A percentile compares a stretch with the other conserved stretches of the same genome.
phyloP scores from a whole-genome alignment of 2,329 filamentous ascomycete genomes.

The Cordyceps cicadae region DNA sequence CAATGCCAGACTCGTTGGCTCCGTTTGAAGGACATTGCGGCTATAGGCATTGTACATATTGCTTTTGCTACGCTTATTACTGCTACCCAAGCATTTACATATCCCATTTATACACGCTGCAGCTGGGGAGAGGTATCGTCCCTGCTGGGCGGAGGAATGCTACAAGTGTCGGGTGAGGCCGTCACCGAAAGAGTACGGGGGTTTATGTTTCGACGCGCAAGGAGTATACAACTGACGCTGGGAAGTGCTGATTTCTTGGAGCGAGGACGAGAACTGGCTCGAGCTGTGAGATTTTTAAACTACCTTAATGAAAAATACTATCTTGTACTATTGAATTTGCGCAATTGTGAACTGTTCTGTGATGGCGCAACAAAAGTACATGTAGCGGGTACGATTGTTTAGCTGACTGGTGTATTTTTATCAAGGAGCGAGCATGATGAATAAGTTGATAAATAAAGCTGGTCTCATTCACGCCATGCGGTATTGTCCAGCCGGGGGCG shows the following conservation, averaged over 20 bases:
- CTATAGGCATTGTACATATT: background rate
- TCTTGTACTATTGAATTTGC: background rate
- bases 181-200: background rate
- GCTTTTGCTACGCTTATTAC: background rate
- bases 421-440: too few relatives aligned
- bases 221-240: background rate
- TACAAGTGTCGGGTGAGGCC: background rate
- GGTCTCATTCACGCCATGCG: background rate
- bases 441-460: too few relatives aligned
- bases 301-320: background rate
- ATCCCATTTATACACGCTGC: background rate
- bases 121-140: background rate
- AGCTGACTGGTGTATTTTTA: too few relatives aligned
- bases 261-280: background rate
- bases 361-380: background rate
- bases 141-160: background rate
- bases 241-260: background rate
- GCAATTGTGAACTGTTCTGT: background rate
- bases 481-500: background rate
- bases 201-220: background rate
- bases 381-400: too few relatives aligned
- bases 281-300: conserved; percentile 2
- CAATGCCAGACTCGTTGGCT: conserved; percentile 25
- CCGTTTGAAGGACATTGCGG: conserved; percentile 15
- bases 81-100: background rate